Conservation (phyloP, 768 basidiomycete species). For the Podaxis sp. region DNA sequence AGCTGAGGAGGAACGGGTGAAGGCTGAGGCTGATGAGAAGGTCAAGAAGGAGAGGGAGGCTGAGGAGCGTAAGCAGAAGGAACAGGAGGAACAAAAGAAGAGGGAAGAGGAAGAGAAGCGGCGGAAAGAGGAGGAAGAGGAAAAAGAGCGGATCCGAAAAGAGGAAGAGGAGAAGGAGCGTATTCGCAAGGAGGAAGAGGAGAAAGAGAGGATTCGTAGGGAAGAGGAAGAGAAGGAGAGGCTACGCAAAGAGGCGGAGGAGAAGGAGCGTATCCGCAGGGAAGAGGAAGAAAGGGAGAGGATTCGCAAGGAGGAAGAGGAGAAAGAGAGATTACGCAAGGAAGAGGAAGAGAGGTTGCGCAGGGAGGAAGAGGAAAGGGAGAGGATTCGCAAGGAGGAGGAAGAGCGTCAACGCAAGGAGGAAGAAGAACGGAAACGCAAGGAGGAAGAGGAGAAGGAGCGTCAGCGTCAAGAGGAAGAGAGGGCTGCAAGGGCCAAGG, state of each 20-base stretch:
- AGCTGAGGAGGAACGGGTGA: constrained; percentile 44
- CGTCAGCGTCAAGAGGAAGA: constrained; percentile 39
- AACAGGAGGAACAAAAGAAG: constrained; percentile 29
- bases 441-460: constrained; percentile 29
- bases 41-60: constrained; percentile 39
- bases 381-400: constrained; percentile 19
- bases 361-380: constrained; percentile 28
- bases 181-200: constrained; percentile 22
- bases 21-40: constrained; percentile 44
- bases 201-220: constrained; percentile 40
- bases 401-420: constrained; percentile 32
- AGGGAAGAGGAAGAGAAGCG: constrained; percentile 30
- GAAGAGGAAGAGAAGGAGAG: constrained; percentile 40
- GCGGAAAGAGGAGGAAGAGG: constrained; percentile 39
- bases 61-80: constrained; percentile 40
- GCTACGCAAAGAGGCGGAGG: constrained; percentile 27
- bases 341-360: constrained; percentile 28
- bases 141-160: constrained; percentile 42
- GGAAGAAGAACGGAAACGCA: constrained; percentile 33
- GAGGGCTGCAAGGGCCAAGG: constrained; percentile 37
- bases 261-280: constrained; percentile 26
- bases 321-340: constrained; percentile 30
- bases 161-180: constrained; percentile 41
- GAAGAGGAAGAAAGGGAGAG: constrained; percentile 28
- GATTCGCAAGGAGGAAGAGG: constrained; percentile 19